phyloP scores from a whole-genome alignment of 164 flowering plant genomes.

The Akebia trifoliata region DNA sequence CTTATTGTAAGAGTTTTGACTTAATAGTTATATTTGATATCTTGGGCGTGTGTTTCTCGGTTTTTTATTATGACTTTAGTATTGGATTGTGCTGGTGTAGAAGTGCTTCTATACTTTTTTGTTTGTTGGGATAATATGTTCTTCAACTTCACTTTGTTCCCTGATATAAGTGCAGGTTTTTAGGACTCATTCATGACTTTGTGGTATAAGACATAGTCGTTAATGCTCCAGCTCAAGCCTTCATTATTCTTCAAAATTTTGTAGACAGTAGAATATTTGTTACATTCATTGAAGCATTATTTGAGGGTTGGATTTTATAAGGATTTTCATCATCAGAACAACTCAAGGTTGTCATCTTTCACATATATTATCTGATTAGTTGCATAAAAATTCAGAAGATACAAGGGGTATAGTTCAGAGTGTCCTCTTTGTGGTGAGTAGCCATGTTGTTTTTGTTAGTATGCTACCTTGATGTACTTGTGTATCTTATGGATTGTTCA shows the following conservation, averaged over 20 bases:
- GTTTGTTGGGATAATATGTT: no score
- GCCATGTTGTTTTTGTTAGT: background rate
- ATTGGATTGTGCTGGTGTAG: no score
- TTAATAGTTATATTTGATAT: no score
- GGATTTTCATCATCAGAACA: constrained; percentile 20
- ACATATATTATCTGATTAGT: constrained; percentile 27
- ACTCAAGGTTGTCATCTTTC: constrained; percentile 30
- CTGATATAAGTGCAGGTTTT: constrained; percentile 37
- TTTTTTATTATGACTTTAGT: no score
- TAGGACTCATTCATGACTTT: constrained; percentile 29
- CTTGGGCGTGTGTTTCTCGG: no score
- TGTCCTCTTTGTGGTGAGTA: constrained; percentile 38
- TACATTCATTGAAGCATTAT: constrained; percentile 25
- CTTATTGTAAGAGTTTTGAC: no score
- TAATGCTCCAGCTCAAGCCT: constrained; percentile 25
- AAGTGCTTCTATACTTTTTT: no score
- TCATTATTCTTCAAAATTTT: constrained; percentile 26
- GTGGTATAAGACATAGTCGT: constrained; percentile 28
- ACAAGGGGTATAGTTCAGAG: constrained; percentile 29
- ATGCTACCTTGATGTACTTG: background rate
- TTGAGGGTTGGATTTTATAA: constrained; percentile 24
- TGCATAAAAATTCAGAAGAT: constrained; percentile 36
- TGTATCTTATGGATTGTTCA: background rate
- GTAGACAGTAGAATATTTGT: constrained; percentile 31
- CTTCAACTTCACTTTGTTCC: constrained; percentile 14